These are phyloP conservation scores for Huiozyma sinensis DNA, from an alignment of 805 yeast species.

Conservation along the genomic window DNA sequence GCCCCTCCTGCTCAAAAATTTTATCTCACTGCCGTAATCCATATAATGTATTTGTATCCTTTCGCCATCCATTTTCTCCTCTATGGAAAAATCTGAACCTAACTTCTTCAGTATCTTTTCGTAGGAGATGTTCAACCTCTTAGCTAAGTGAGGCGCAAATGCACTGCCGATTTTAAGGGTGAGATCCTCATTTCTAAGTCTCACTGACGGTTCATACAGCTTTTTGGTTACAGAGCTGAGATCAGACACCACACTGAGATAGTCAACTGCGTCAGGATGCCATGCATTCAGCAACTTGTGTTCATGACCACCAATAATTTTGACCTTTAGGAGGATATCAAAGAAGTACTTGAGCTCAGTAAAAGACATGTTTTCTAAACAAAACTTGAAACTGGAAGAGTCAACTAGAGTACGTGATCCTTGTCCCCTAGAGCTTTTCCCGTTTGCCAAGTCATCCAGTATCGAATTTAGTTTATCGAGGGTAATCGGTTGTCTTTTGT, in stretches of 20 bases:
- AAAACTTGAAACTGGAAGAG: conserved; percentile 34
- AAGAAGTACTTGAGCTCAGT: conserved; percentile 60
- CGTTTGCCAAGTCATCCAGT: conserved; percentile 35
- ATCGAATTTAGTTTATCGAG: conserved; percentile 40
- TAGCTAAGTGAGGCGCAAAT: conserved; percentile 71
- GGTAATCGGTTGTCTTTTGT: conserved; percentile 29
- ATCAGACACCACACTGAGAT: conserved; percentile 56
- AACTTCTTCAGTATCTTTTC: conserved; percentile 40
- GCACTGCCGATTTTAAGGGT: conserved; percentile 28
- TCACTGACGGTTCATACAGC: conserved; percentile 38
- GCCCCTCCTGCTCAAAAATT: conserved; percentile 47
- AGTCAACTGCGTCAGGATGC: conserved; percentile 70
- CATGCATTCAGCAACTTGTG: conserved; percentile 45
- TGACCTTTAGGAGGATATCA: conserved; percentile 50
- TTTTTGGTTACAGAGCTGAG: conserved; percentile 49
- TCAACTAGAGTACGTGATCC: conserved; percentile 15
- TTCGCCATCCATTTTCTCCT: conserved; percentile 93
- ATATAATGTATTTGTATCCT: conserved; percentile 67
- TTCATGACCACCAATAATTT: conserved; percentile 55
- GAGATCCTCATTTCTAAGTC: conserved; percentile 34
- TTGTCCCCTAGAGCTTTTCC: conserved; percentile 11
- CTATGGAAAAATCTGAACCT: conserved; percentile 48
- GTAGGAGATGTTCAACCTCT: conserved; percentile 38
- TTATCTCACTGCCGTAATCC: conserved; percentile 30
- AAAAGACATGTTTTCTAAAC: conserved; percentile 44